phyloP scores from a whole-genome alignment of 2,329 filamentous ascomycete genomes.

The Curvularia sp. region DNA sequence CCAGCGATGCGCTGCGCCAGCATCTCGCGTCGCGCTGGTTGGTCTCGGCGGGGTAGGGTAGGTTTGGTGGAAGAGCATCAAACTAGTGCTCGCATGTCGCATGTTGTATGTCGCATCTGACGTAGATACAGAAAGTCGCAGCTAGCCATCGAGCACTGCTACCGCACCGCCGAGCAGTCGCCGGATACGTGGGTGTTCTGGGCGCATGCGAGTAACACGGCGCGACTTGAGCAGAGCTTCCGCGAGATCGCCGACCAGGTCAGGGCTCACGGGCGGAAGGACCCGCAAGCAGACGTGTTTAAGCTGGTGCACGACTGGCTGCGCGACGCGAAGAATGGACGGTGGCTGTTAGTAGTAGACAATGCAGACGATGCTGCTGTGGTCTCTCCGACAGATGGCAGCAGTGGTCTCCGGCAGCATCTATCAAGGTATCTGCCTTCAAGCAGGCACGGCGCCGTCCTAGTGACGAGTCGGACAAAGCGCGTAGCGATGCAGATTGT shows the following conservation, averaged over 20 bases:
- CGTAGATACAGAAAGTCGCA: neutral
- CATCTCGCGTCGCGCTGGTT: neutral
- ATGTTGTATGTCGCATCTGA: neutral
- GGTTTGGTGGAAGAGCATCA: neutral
- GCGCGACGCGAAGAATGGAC: neutral
- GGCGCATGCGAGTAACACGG: neutral
- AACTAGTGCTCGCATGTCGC: neutral
- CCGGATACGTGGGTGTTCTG: neutral
- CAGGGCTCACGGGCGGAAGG: neutral
- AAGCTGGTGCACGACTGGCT: neutral
- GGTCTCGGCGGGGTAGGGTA: neutral
- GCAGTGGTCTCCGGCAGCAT: neutral
- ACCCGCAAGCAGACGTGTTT: neutral
- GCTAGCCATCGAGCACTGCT: neutral
- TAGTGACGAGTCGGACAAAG: neutral
- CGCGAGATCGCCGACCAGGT: neutral
- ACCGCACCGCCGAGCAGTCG: neutral
- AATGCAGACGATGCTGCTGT: neutral
- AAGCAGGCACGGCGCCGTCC: neutral
- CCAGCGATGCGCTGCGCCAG: neutral
- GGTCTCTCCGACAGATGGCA: neutral
- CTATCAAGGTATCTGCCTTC: neutral
- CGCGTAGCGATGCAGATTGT: neutral
- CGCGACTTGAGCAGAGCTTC: neutral
- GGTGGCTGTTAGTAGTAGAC: neutral